Evolutionary conservation across 768 basidiomycete genomes (phyloP), one percentile per base, ranked within the genome.

Genomic region (Lentinula sp.): DNA sequence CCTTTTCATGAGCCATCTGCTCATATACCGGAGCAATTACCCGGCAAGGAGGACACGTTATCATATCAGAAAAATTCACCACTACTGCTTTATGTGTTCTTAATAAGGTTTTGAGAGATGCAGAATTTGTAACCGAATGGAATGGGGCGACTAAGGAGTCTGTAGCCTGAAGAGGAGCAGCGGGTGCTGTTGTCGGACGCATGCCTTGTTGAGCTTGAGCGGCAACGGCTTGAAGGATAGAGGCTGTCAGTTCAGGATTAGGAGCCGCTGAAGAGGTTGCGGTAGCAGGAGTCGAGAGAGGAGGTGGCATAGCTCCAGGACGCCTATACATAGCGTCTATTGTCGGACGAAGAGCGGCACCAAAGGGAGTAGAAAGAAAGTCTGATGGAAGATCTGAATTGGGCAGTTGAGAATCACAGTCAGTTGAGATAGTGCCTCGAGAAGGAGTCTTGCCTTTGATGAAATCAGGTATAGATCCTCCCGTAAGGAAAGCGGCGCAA

Each of bases 321-420:
- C 84, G 79, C 23, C 83, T 76, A 73, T 85, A 97, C 93, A 96
- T 94, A 51, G 84, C 78, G 69, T 98, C 95, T 55, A 98, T 97
- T 46, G 89, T 94, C 1, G 95, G 95, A 0, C 90, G 85, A 50
- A 98, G 80, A 0, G 89, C 85, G 6, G 84, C 83, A 15, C 95
- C 95, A 64, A 97, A 93, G 0, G 93, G 92, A 0, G 93, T 95
- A 0, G 92, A 89, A 23, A 95, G 82, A 72, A 94, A 94, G 64
- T 93, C 93, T 8, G 84, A 82, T 10, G 87, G 93, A 2, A 90
- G 79, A 63, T 87, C 92, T 91, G 57, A 8, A 48, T 48, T 53
- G 32, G 18, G 50, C 23, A 52, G 50, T 23, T 52, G 50, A 5
- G 32, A 39, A 53, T 21, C 11, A 53, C 49, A 34, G 1, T 21